Conservation (phyloP, 352 stramenopile genomes). For the Nothophytophthora sp. region DNA sequence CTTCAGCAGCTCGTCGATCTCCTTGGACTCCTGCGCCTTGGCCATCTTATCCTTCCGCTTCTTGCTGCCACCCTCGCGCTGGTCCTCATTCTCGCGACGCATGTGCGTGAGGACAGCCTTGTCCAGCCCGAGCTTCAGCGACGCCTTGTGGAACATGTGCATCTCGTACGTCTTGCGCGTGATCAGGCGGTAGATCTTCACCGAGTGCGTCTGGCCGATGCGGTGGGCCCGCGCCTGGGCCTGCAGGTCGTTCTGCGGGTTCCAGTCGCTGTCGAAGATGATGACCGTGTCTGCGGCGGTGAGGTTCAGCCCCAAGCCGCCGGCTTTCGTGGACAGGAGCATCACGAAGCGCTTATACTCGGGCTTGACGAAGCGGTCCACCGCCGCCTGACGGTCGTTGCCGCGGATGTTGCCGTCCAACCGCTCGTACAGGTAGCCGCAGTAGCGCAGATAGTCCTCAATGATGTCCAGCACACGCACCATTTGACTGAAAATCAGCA, state of each 20-base stretch:
- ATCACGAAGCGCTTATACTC: slow-evolving; percentile 97
- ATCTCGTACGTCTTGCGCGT: slow-evolving; percentile 94
- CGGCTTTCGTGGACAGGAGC: slow-evolving; percentile 97
- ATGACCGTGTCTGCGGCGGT: slow-evolving; percentile 96
- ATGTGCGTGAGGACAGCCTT: slow-evolving; percentile 93
- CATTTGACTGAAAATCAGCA: slow-evolving; percentile 99
- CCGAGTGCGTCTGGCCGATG: slow-evolving; percentile 91
- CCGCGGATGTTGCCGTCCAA: slow-evolving; percentile 98
- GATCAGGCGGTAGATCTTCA: slow-evolving; percentile 91
- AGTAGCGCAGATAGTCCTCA: slow-evolving; percentile 97
- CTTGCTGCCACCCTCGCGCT: slow-evolving; percentile 66
- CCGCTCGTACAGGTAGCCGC: slow-evolving; percentile 94
- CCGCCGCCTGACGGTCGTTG: slow-evolving; percentile 85
- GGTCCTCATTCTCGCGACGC: slow-evolving; percentile 87
- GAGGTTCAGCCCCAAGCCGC: slow-evolving; percentile 93
- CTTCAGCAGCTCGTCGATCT: slow-evolving; percentile 92
- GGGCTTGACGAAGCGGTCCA: slow-evolving; percentile 89
- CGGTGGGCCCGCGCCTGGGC: slow-evolving; percentile 91
- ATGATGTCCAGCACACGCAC: slow-evolving; percentile 99
- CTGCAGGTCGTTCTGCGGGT: slow-evolving; percentile 98
- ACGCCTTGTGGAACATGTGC: slow-evolving; percentile 95
- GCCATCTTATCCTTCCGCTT: slow-evolving; percentile 66
- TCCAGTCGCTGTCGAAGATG: slow-evolving; percentile 99
- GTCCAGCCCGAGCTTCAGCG: slow-evolving; percentile 92
- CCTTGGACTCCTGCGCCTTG: slow-evolving; percentile 86